A percentile compares a stretch with the other conserved stretches of the same genome.
These are phyloP conservation scores for Austroboletus novae-zelandiae DNA, from an alignment of 1,284 basidiomycete species.

Conservation along the genomic window DNA sequence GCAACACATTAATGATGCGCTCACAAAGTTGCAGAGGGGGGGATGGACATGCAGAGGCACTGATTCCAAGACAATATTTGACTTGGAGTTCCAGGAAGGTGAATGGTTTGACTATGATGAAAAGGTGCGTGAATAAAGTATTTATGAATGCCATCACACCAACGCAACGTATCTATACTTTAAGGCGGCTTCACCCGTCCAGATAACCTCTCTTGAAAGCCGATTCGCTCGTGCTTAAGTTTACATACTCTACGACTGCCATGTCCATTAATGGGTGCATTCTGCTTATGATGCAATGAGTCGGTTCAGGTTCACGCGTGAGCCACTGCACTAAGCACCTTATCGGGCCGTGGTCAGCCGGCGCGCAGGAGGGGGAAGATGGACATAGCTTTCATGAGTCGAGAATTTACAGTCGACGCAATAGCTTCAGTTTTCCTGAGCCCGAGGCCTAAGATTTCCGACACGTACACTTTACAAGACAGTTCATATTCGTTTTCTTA, in stretches of 20 bases:
- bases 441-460: not conserved
- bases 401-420: no score
- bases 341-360: no score
- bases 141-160: not conserved
- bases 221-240: constrained; percentile 61
- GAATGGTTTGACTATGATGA: constrained; percentile 86
- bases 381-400: no score
- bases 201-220: constrained; percentile 59
- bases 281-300: no score
- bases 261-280: no score
- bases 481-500: not conserved
- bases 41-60: constrained; percentile 68
- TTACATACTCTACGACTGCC: no score
- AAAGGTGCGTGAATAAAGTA: constrained; percentile 47
- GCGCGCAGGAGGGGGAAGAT: no score
- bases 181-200: constrained; percentile 64
- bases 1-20: not conserved
- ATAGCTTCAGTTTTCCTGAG: no score
- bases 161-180: not conserved
- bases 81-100: constrained; percentile 59
- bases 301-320: no score
- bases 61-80: constrained; percentile 54
- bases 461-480: not conserved
- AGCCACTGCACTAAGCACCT: no score
- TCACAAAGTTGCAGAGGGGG: constrained; percentile 39